Evolutionary conservation across 2,329 filamentous ascomycete species (phyloP), one percentile per base, ranked within the genome.

Genomic region (Diaporthe citriasiana): DNA sequence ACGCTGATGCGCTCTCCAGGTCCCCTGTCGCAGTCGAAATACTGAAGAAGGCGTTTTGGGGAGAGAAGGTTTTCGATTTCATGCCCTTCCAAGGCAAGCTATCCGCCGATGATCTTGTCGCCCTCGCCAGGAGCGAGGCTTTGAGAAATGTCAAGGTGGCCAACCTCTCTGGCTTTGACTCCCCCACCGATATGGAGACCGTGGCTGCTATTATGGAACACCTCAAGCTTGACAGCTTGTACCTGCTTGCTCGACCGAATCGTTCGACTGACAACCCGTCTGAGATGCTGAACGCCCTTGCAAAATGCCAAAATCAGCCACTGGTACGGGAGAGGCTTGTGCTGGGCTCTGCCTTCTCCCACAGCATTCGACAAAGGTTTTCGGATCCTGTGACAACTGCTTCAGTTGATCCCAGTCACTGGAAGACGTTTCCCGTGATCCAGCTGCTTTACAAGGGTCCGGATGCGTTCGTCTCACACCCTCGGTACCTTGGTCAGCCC

Each of bases 361-460:
- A 17, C 7, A 2, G 38, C n/a, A 13, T 63, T 12, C 57, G 57
- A 8, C 25, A 2, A 13, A 19, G 1, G 1, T 4, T 1, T 5
- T 19, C 0, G 4, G 1, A 0, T 38, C 15, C 4, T 15, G 8
- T 2, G 38, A 33, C 3, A 5, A 15, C 6, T 1, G 15, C 35
- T 3, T 0, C 13, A 12, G 5, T 42, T 0, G 8, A 33, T 7
- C 1, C 38, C 15, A n/a, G n/a, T 4, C n/a, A n/a, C 17, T 45
- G 25, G 38, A 30, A 30, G n/a, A 63, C 38, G 1, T 63, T 63
- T 15, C 59, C 59, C 6, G 59, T 63, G 6, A n/a, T 63, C 9
- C 59, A 63, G 17, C 40, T 63, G 5, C 59, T 63, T 7, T 45
- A 30, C 9, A 4, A 30, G 9, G 25, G 38, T 9, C 40, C 38